Percentiles rank a stretch among this genome's conserved stretches.
phyloP scores from a whole-genome alignment of 2,329 filamentous ascomycete species.

The Phyllosticta citribraziliensis region DNA sequence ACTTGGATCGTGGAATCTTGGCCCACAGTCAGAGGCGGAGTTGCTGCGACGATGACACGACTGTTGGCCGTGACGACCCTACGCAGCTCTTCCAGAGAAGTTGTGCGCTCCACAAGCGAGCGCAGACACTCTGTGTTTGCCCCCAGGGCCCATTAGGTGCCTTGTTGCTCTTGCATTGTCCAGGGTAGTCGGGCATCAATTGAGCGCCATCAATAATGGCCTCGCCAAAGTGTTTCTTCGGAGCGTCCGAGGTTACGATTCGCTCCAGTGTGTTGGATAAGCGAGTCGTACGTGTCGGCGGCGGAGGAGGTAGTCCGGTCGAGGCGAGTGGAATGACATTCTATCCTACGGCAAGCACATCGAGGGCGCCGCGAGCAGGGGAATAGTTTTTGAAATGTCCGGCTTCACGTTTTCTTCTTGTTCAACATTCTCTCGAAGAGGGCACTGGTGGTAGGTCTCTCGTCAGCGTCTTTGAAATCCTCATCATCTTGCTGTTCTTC shows the following conservation, averaged over 20 bases:
- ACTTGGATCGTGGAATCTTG: neutral
- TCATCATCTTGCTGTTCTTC: neutral
- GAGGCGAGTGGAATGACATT: neutral
- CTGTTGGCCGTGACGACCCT: neutral
- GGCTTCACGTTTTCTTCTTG: neutral
- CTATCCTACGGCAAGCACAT: neutral
- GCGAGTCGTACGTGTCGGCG: neutral
- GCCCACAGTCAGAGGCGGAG: neutral
- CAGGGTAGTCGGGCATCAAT: neutral
- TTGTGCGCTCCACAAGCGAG: neutral
- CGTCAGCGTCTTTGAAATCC: neutral
- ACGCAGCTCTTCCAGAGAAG: neutral
- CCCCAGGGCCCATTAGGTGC: neutral
- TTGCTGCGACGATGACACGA: neutral
- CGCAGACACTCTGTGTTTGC: neutral
- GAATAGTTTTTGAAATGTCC: neutral
- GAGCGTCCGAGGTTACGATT: too few relatives aligned
- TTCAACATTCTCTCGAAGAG: neutral
- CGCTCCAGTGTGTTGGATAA: neutral
- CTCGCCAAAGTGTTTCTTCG: too few relatives aligned
- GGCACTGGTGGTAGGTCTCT: neutral
- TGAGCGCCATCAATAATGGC: too few relatives aligned
- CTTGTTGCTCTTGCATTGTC: neutral
- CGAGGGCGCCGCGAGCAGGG: neutral
- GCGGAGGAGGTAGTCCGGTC: neutral